Conservation (phyloP, 306 rosid species). For the Argentina anserina region DNA sequence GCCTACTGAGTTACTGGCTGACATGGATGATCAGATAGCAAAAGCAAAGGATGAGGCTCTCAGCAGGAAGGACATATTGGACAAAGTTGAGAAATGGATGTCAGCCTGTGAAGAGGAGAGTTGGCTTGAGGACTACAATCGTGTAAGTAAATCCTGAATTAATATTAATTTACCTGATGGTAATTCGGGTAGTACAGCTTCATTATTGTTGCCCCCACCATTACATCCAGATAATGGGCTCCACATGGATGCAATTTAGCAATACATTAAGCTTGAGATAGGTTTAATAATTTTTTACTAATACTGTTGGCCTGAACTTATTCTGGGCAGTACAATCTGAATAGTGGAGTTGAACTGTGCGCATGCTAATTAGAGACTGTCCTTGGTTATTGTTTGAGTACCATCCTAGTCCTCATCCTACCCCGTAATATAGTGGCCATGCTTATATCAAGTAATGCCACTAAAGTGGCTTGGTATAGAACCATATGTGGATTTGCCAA, state of each 20-base stretch:
- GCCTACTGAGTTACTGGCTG: constrained; percentile 83
- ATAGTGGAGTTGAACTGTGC: neutral
- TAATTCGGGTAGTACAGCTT: neutral
- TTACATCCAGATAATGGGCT: neutral
- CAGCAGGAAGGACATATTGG: constrained; percentile 96
- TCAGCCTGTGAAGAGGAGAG: constrained; percentile 99
- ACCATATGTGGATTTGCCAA: neutral
- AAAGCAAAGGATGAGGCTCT: constrained; percentile 90
- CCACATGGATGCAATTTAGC: neutral
- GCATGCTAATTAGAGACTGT: neutral
- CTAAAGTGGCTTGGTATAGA: neutral
- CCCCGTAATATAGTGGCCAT: neutral
- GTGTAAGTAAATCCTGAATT: constrained; percentile 49
- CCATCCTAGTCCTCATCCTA: neutral
- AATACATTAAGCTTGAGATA: neutral
- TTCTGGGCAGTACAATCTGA: neutral
- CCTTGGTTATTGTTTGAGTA: neutral
- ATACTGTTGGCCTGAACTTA: neutral
- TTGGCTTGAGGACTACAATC: constrained; percentile 99
- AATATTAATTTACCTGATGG: neutral
- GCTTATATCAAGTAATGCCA: neutral
- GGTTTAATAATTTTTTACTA: neutral
- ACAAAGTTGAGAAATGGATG: constrained; percentile 99
- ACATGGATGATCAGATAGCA: constrained; percentile 91
- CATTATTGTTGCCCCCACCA: neutral